Conservation (phyloP, 257 asterid genomes). For the Lavandula angustifolia region DNA sequence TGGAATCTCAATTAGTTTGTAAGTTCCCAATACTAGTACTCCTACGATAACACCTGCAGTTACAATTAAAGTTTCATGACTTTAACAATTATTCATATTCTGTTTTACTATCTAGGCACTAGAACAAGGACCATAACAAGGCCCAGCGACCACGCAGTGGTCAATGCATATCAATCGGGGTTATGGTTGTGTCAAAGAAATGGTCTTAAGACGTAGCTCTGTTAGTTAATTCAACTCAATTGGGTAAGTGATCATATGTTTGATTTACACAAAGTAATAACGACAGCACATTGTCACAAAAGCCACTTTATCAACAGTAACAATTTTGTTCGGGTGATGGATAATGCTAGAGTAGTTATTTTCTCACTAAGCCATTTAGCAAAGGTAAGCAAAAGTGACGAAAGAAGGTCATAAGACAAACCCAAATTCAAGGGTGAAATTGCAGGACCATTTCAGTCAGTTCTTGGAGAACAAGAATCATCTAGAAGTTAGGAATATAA, state of each 20-base stretch:
- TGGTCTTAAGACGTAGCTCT: slow-evolving; percentile 13
- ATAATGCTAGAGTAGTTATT: neutral
- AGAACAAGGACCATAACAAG: slow-evolving; percentile 6
- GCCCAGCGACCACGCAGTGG: slow-evolving; percentile 5
- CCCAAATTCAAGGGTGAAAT: slow-evolving; percentile 13
- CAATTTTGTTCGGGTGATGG: neutral
- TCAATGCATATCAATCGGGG: slow-evolving; percentile 7
- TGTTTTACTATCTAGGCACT: neutral
- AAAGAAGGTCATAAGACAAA: neutral
- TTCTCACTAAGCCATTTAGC: neutral
- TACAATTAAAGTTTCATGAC: neutral
- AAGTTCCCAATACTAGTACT: slow-evolving; percentile 8
- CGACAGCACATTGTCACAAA: neutral
- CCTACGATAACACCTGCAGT: neutral
- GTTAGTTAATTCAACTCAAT: neutral
- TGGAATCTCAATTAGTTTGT: slow-evolving; percentile 11
- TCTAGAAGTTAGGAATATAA: slow-evolving; percentile 22
- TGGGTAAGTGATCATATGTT: slow-evolving; percentile 16
- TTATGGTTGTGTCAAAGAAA: slow-evolving; percentile 18
- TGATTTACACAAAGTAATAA: slow-evolving; percentile 16
- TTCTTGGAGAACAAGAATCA: slow-evolving; percentile 24
- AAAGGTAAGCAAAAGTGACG: slow-evolving; percentile 15
- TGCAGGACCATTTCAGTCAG: slow-evolving; percentile 8
- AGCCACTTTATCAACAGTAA: slow-evolving; percentile 13
- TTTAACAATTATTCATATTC: slow-evolving; percentile 2